phyloP scores from a whole-genome alignment of 768 basidiomycete species.

The Mycena rosella region DNA sequence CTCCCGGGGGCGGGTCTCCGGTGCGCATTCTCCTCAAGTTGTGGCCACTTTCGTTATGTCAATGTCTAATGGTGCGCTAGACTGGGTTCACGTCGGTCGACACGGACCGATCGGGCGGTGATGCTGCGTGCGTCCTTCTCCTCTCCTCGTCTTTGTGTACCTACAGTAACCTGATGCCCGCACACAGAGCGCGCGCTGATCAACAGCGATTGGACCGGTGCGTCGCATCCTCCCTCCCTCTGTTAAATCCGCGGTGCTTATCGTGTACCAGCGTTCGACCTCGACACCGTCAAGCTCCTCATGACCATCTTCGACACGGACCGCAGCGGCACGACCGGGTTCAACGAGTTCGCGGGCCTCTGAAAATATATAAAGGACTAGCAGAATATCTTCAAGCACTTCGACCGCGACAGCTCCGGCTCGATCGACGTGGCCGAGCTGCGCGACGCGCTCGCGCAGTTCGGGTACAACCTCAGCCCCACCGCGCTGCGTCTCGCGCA shows the following conservation, averaged over 20 bases:
- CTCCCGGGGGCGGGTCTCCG: conserved; percentile 82
- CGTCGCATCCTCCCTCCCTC: conserved; percentile 45
- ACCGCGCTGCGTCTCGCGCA: conserved; percentile 74
- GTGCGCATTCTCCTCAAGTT: conserved; percentile 55
- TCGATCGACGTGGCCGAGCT: conserved; percentile 82
- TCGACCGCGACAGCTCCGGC: conserved; percentile 87
- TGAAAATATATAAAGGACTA: conserved; percentile 92
- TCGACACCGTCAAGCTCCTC: conserved; percentile 88
- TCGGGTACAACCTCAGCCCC: conserved; percentile 84
- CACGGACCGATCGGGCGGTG: conserved; percentile 73
- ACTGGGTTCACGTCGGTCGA: conserved; percentile 81
- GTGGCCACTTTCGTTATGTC: not conserved
- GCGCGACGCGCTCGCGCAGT: conserved; percentile 74
- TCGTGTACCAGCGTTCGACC: conserved; percentile 74
- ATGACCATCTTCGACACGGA: conserved; percentile 88
- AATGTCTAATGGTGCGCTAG: conserved; percentile 48
- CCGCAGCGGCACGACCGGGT: conserved; percentile 82
- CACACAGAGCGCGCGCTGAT: conserved; percentile 59
- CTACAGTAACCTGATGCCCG: not conserved
- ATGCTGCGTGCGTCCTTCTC: conserved; percentile 65
- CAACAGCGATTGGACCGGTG: conserved; percentile 83
- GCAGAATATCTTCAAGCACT: conserved; percentile 87
- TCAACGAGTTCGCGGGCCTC: conserved; percentile 84
- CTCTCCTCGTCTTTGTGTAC: not conserved
- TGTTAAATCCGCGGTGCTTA: not conserved